Evolutionary conservation across 2,329 filamentous ascomycete genomes (phyloP).

Genomic region (Apiospora rasikravindrae): DNA sequence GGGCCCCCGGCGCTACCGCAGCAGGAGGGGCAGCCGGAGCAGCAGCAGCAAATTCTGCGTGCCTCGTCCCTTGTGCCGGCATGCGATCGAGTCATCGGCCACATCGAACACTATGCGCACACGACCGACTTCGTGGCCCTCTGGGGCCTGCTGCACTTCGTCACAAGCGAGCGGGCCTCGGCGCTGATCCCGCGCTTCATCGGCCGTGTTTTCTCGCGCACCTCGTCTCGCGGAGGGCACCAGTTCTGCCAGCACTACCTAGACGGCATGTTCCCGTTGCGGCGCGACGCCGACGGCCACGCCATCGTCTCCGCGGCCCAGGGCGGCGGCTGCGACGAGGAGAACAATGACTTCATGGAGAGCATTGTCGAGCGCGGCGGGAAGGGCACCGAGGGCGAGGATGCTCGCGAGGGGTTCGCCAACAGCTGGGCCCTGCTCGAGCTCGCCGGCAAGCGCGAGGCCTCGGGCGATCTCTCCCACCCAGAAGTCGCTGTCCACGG

Average conservation of each 20-base stretch:
- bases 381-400: slow-evolving; percentile 49
- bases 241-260: slow-evolving; percentile 67
- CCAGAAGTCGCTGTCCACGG: slow-evolving; percentile 39
- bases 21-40: background rate
- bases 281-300: slow-evolving; percentile 47
- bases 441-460: slow-evolving; percentile 12
- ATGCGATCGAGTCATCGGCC: slow-evolving; percentile 61
- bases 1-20: background rate
- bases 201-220: slow-evolving; percentile 63
- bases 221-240: slow-evolving; percentile 57
- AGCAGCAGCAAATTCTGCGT: background rate
- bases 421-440: slow-evolving; percentile 51
- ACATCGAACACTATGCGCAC: slow-evolving; percentile 84
- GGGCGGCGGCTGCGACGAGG: slow-evolving; percentile 4
- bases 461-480: background rate
- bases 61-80: slow-evolving; percentile 35
- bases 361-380: slow-evolving; percentile 55
- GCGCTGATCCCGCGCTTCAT: slow-evolving; percentile 63
- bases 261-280: slow-evolving; percentile 64
- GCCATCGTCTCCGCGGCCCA: slow-evolving; percentile 50
- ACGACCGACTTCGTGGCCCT: slow-evolving; percentile 74
- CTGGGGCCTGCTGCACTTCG: slow-evolving; percentile 76
- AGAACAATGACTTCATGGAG: slow-evolving; percentile 64
- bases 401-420: slow-evolving; percentile 53
- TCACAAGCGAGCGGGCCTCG: slow-evolving; percentile 50